Base-by-base conservation (phyloP, 164 flowering plant species). In the Tinospora cordifolia region DNA sequence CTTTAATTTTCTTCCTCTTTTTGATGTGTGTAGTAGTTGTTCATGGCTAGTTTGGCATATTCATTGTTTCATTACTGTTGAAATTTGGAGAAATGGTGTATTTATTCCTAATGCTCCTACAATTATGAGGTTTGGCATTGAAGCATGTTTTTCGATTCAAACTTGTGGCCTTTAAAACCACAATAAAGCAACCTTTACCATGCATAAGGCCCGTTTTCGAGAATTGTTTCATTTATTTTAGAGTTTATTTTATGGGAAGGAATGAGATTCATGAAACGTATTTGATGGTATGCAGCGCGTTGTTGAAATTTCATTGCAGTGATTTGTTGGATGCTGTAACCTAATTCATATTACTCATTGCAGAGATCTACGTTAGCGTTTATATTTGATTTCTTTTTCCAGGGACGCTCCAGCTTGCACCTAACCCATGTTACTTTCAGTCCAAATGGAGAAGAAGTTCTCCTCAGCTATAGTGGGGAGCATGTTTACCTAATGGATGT, bases 401-500 rank as follows among this genome's bases (percentile, higher is more conserved):
- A 91, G 97, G 89, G 87, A 25, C 81, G 78, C 26, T 74, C 92
- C 40, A 81, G 84, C 76, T 79, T 89, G 85, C 93, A 91, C 74
- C 82, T 91, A 13, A 94, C 97, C 71, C 98, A 94, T 84, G 97
- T 90, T 69, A 77, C 98, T 58, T 94, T 94, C 74, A 89, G 97
- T 77, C 97, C 98, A 49, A 81, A 81, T 80, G 91, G 95, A 14
- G 95, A 91, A 80, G 98, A 94, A 75, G 86, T 94, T 76, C 91
- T 94, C 3, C 86, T 94, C 47, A 94, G 87, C 74, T 94, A 94
- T 73, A 89, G 97, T 69, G 93, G 90, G 36, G 98, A 94, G 80
- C 96, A 94, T 84, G 91, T 87, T 26, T 94, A 94, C 76, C 76
- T 94, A 15, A 90, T 94, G 96, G 88, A 90, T 83, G 83, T 80